Base-by-base conservation (phyloP, 148 eudicot species). In the Drosera capensis region DNA sequence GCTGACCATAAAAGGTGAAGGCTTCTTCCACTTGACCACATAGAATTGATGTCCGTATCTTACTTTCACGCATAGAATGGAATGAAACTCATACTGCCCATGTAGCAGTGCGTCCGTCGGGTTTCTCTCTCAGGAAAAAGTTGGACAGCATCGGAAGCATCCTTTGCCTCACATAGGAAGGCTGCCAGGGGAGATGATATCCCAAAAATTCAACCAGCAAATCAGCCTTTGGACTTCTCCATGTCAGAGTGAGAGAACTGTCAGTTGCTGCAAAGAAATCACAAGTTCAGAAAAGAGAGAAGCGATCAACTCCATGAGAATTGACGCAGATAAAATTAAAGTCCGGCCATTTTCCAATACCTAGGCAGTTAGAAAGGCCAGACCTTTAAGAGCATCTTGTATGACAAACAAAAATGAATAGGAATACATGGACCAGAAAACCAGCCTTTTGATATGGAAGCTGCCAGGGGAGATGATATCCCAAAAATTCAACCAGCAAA, bases 131-230 rank as follows among this genome's bases (percentile, higher is more conserved):
- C 42, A 90, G 48, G 55, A 70, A 78, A 62, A 71, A 75, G 54
- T 95, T 90, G 39, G 95, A 84, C 41, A 85, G 40, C 80, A 90
- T 57, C 11, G 85, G 95, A 52, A 90, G 64, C 53, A 90, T 59
- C 57, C 67, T 78, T 55, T 78, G 78, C 54, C 82, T 57, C 46
- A 62, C 64, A 49, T 71, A 90, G 66, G 84, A 85, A 49, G 99
- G 95, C 51, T 76, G 75, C 99, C 99, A 90, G 3, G 62, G 61
- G 59, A 63, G 79, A 68, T 78, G 42, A 68, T 58, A 85, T 22
- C 60, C 57, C 51, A 79, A 49, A 54, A 78, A 81, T 62, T 78
- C 95, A 23, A 80, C 60, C 43, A 90, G 64, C 74, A 70, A 48
- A 18, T 90, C 99, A n/a, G 66, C 57, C 15, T 75, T 63, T 56